Percentiles rank a stretch among this genome's conserved stretches.
Conservation (phyloP, 2,329 filamentous ascomycete genomes). For the Colletotrichum tropicicola region DNA sequence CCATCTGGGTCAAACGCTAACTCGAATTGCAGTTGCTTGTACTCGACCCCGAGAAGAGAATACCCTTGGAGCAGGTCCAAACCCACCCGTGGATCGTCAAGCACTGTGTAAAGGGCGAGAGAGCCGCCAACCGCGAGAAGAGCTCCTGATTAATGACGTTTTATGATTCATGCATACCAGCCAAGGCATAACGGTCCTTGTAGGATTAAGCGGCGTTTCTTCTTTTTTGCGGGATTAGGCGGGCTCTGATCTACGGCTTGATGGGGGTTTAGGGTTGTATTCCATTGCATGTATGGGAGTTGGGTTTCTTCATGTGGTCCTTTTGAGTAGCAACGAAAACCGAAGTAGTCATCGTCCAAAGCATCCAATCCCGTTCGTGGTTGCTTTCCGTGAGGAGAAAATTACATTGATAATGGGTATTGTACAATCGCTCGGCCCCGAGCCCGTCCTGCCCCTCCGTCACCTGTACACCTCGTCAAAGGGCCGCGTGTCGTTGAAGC, state of each 20-base stretch:
- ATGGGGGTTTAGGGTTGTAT: slow-evolving; percentile 21
- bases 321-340: slow-evolving; percentile 21
- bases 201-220: slow-evolving; percentile 32
- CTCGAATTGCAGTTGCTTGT: slow-evolving; percentile 76
- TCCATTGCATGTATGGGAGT: slow-evolving; percentile 39
- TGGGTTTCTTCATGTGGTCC: slow-evolving; percentile 27
- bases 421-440: slow-evolving; percentile 33
- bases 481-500: slow-evolving; percentile 90
- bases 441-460: slow-evolving; percentile 27
- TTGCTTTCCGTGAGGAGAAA: neutral
- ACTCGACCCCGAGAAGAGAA: slow-evolving; percentile 91
- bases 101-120: slow-evolving; percentile 79
- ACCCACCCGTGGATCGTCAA: slow-evolving; percentile 96
- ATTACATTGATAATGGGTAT: slow-evolving; percentile 31
- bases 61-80: slow-evolving; percentile 88
- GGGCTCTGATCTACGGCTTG: slow-evolving; percentile 31
- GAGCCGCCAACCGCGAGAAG: slow-evolving; percentile 60
- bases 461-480: slow-evolving; percentile 96
- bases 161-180: slow-evolving; percentile 32
- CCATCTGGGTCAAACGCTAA: slow-evolving; percentile 25
- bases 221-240: slow-evolving; percentile 27
- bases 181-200: slow-evolving; percentile 30
- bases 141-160: slow-evolving; percentile 35
- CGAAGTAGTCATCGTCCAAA: slow-evolving; percentile 12
- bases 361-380: neutral